Conservation (phyloP, 352 stramenopile species). For the Globisporangium cylindrosporum region DNA sequence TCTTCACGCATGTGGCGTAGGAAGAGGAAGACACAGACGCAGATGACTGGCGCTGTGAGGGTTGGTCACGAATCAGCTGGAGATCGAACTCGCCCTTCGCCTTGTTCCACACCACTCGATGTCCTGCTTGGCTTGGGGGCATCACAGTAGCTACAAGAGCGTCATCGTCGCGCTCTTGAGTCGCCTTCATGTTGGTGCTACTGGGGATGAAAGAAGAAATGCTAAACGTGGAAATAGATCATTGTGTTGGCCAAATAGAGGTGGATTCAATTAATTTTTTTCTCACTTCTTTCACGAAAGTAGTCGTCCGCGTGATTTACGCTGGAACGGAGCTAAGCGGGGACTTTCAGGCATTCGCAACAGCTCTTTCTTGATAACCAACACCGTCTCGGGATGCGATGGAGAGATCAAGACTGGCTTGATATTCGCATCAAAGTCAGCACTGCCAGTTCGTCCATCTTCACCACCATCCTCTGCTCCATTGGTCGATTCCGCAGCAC, state of each 20-base stretch:
- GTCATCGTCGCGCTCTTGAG: neutral
- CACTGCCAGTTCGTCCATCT: neutral
- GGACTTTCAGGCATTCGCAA: neutral
- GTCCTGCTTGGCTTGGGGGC: neutral
- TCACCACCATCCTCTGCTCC: neutral
- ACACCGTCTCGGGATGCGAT: neutral
- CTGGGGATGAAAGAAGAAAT: no score
- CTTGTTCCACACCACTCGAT: constrained; percentile 17
- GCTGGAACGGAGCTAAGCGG: constrained; percentile 12
- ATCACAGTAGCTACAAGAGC: neutral
- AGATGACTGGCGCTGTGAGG: neutral
- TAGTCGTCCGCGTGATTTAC: constrained; percentile 7
- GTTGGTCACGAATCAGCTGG: neutral
- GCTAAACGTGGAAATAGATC: no score
- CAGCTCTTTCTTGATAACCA: neutral
- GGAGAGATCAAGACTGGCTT: neutral
- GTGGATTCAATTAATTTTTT: no score
- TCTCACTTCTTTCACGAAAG: neutral
- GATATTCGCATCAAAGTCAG: neutral
- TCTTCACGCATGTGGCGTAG: no score
- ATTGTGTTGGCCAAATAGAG: no score
- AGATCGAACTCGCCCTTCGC: constrained; percentile 7
- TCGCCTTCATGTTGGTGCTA: neutral
- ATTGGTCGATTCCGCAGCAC: constrained; percentile 7
- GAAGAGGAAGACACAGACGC: no score